Base-by-base conservation (phyloP, 768 basidiomycete species). In the Lepiota venenata region DNA sequence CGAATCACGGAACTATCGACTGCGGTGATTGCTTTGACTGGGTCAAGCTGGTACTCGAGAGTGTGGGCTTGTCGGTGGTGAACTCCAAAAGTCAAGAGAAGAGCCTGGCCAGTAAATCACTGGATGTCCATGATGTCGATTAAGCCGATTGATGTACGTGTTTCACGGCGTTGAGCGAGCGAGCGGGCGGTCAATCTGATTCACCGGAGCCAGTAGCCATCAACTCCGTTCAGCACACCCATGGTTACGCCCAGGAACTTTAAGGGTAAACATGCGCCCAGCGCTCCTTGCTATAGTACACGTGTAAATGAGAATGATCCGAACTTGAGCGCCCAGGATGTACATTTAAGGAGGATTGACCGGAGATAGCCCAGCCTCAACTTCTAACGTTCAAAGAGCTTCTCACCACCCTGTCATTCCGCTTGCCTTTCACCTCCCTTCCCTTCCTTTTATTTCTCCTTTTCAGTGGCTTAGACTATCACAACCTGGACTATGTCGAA, bases 1-100 rank as follows among this genome's bases (percentile, higher is more conserved):
- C 35, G 12, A 56, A 43, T 25, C 42, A 56, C 48, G 20, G 36
- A n/a, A 29, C 40, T 32, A 29, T 50, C 29, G 55, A 56, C 41
- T 56, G 55, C 48, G 16, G 9, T 35, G 35, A 47, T 36, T 47
- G 46, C 21, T 47, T 47, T 5, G 16, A 37, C 20, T 47, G 46
- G 46, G 4, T 1, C 10, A 47, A 47, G 18, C 14, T 47, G 46
- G 36, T 47, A 36, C 46, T 47, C n/a, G 20, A 35, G 16, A 35
- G 18, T 36, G 15, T 35, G 35, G 20, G 14, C 10, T 32, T 32
- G 32, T 11, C 32, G 35, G 32, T 14, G 16, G n/a, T 47, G 29
- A 35, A 36, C 4, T 1, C 32, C 32, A 9, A 32, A 32, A 35
- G 46, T 35, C 36, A 11, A 36, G 46, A 10, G 0, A 3, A 1